A percentile compares a stretch with the other conserved stretches of the same genome.
These are phyloP conservation scores for Parastagonospora avenae DNA, from an alignment of 2,329 filamentous ascomycete genomes.

Conservation along the genomic window DNA sequence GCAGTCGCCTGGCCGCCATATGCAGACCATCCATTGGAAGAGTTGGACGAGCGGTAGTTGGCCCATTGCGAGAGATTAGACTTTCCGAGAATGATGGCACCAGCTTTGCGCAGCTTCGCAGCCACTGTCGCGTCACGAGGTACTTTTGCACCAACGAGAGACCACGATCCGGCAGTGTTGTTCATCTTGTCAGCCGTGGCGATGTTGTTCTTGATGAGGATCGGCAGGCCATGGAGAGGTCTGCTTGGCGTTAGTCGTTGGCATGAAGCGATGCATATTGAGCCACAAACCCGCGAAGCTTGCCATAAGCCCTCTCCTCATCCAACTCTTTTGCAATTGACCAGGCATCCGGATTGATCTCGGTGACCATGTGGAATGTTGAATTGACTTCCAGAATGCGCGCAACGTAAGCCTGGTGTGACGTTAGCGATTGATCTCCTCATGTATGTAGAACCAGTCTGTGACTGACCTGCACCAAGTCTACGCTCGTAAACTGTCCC, in stretches of 20 bases:
- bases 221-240: conserved; percentile 67
- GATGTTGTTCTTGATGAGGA: conserved; percentile 72
- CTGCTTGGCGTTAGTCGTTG: conserved; percentile 25
- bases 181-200: conserved; percentile 67
- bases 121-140: conserved; percentile 64
- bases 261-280: not conserved
- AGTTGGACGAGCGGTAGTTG: conserved; percentile 63
- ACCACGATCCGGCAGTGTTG: conserved; percentile 68
- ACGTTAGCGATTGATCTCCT: conserved; percentile 3
- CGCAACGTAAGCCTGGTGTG: conserved; percentile 53
- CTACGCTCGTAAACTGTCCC: conserved; percentile 61
- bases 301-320: conserved; percentile 54
- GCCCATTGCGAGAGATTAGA: conserved; percentile 69
- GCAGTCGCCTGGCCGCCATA: conserved; percentile 66
- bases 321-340: conserved; percentile 57
- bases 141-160: conserved; percentile 64
- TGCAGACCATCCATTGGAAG: conserved; percentile 67
- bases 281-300: conserved; percentile 47
- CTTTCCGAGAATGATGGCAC: conserved; percentile 70
- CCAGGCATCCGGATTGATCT: conserved; percentile 62
- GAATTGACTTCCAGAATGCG: conserved; percentile 60
- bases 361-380: conserved; percentile 58
- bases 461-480: conserved; percentile 52
- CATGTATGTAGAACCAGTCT: not conserved
- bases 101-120: conserved; percentile 64